Percentiles rank a stretch among this genome's conserved stretches.
Conservation (phyloP, 345 rosid species). For the Salix purpurea region DNA sequence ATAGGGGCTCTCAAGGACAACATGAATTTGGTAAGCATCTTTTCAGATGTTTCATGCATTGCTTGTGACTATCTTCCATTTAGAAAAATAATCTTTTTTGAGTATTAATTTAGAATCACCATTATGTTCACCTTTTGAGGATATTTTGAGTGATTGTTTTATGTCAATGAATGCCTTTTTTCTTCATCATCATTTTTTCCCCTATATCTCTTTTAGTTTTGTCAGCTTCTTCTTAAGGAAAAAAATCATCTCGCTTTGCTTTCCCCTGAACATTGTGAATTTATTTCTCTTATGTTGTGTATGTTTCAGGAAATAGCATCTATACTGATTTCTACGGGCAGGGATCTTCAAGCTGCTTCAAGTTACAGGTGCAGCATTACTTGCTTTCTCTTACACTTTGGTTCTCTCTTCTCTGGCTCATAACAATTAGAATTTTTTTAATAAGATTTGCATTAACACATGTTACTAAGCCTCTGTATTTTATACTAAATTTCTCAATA, state of each 20-base stretch:
- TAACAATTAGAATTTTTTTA: not conserved
- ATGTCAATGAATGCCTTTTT: not conserved
- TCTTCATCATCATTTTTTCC: not conserved
- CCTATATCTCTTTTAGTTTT: not conserved
- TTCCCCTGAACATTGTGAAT: not conserved
- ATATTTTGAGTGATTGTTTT: not conserved
- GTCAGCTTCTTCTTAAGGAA: not conserved
- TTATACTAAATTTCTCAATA: not conserved
- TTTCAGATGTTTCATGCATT: not conserved
- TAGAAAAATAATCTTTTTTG: not conserved
- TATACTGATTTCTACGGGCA: slow-evolving; percentile 25
- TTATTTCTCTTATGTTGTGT: not conserved
- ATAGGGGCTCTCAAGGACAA: slow-evolving; percentile 14
- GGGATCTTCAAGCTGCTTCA: slow-evolving; percentile 41
- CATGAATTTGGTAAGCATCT: slow-evolving; percentile 25
- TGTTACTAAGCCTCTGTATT: not conserved
- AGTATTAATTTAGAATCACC: not conserved
- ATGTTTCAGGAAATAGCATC: slow-evolving; percentile 25
- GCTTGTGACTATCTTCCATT: not conserved
- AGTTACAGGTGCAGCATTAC: slow-evolving; percentile 45
- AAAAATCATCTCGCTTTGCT: not conserved
- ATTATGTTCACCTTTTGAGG: not conserved
- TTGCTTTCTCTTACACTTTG: slow-evolving; percentile 1
- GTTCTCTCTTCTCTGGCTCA: not conserved
- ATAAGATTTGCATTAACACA: not conserved